These are phyloP conservation scores for Chrysoporthe deuterocubensis DNA, from an alignment of 2,329 filamentous ascomycete species.

Conservation along the genomic window DNA sequence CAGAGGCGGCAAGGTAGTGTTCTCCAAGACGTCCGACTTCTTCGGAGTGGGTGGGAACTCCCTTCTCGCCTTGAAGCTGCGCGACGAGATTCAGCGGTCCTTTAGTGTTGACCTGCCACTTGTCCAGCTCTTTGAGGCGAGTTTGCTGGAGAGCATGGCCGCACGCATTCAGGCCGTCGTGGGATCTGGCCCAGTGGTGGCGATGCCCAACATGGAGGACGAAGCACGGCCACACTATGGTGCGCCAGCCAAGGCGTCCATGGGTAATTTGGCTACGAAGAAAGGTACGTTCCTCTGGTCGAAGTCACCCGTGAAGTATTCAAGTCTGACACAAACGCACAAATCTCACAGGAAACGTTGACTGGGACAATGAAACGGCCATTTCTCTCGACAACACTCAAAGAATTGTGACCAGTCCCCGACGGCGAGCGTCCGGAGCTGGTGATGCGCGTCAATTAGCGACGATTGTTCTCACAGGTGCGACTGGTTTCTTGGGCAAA, in stretches of 20 bases:
- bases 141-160: conserved; percentile 45
- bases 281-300: too few species aligned
- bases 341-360: neutral
- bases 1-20: too few species aligned
- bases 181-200: too few species aligned
- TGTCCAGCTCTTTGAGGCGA: conserved; percentile 41
- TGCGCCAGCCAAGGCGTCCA: too few species aligned
- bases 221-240: too few species aligned
- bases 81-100: conserved; percentile 36
- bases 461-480: neutral
- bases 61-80: conserved; percentile 43
- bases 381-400: neutral
- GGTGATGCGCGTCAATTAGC: too few species aligned
- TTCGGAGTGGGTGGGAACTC: conserved; percentile 48
- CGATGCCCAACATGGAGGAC: too few species aligned
- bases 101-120: conserved; percentile 40
- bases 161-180: conserved; percentile 19
- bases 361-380: conserved; percentile 32
- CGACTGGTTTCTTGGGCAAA: neutral
- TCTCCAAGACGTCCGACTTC: conserved; percentile 40
- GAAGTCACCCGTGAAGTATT: too few species aligned
- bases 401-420: too few species aligned
- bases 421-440: too few species aligned
- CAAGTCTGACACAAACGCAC: too few species aligned
- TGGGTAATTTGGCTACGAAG: too few species aligned